Evolutionary conservation across 192 early-diverging fungal genomes (phyloP).

Genomic region (Oehlia diaphana): DNA sequence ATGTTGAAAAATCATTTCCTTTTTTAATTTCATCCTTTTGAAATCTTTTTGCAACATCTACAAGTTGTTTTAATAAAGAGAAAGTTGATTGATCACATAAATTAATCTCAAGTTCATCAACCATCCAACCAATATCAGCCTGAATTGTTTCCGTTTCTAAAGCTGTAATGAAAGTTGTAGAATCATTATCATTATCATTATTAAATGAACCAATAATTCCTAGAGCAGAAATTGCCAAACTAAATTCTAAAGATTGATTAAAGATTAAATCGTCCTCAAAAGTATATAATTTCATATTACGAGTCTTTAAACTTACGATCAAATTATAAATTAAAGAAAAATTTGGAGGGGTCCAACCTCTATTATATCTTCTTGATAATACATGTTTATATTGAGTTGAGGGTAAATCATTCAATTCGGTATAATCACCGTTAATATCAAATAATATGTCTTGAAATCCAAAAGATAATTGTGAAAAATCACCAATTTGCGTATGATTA

Average conservation of each 20-base stretch:
- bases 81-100: constrained; percentile 13
- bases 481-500: background rate
- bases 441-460: constrained; percentile 26
- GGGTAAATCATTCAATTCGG: constrained; percentile 14
- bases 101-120: constrained; percentile 15
- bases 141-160: constrained; percentile 26
- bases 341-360: constrained; percentile 10
- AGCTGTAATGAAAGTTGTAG: background rate
- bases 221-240: background rate
- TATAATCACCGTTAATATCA: constrained; percentile 28
- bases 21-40: background rate
- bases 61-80: background rate
- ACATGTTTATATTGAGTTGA: background rate
- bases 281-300: constrained; percentile 19
- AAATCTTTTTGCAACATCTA: background rate
- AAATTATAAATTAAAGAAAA: constrained; percentile 30
- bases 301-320: constrained; percentile 16
- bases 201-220: background rate
- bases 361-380: constrained; percentile 18
- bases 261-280: constrained; percentile 5
- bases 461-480: constrained; percentile 10
- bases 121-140: background rate
- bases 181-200: background rate
- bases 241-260: constrained; percentile 23
- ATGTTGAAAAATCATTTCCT: background rate